These are phyloP conservation scores for Monosporozyma aquatica DNA, from an alignment of 805 yeast genomes.

Conservation along the genomic window DNA sequence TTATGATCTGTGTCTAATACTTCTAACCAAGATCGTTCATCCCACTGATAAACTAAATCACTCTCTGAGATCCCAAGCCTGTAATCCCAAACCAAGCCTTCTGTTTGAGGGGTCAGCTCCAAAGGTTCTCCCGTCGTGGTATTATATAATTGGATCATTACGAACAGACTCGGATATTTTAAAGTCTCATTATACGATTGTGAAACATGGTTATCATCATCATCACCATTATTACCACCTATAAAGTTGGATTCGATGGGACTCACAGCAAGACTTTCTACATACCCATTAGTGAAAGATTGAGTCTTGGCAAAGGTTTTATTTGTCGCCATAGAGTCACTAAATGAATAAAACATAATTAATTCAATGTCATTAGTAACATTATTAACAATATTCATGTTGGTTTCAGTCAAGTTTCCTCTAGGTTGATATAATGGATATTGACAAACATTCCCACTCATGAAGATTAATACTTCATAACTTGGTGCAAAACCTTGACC, in stretches of 20 bases:
- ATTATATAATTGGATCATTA: conserved; percentile 21
- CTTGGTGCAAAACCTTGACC: conserved; percentile 8
- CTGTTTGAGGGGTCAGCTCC: neutral
- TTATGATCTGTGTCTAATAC: conserved; percentile 63
- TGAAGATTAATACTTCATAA: conserved; percentile 23
- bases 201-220: too few species aligned
- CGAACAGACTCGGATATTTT: conserved; percentile 19
- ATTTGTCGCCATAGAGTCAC: conserved; percentile 13
- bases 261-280: conserved; percentile 23
- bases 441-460: conserved; percentile 30
- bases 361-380: conserved; percentile 11
- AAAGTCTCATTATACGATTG: conserved; percentile 10
- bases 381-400: neutral
- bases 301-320: conserved; percentile 13
- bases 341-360: conserved; percentile 22
- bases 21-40: conserved; percentile 42
- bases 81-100: conserved; percentile 43
- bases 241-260: conserved; percentile 7
- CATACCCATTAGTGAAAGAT: too few species aligned
- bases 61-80: conserved; percentile 58
- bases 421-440: conserved; percentile 15
- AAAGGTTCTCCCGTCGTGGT: conserved; percentile 14
- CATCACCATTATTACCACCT: too few species aligned
- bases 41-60: conserved; percentile 64
- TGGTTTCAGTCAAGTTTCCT: neutral